phyloP scores from a whole-genome alignment of 2,329 filamentous ascomycete species.

The Trichothecium sympodiale region DNA sequence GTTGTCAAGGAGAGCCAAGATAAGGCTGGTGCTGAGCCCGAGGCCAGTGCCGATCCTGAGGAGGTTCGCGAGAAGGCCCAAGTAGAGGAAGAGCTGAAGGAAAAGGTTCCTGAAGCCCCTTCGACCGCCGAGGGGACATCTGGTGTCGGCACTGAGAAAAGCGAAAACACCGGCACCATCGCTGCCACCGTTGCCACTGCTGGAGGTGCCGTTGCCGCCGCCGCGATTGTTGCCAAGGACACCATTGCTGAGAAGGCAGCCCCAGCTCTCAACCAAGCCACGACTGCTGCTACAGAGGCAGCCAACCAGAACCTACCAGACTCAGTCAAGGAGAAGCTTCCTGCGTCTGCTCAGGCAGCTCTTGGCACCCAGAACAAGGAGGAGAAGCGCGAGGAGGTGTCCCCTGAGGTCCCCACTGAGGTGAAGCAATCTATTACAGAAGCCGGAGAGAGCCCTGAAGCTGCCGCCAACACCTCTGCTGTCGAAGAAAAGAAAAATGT shows the following conservation, averaged over 20 bases:
- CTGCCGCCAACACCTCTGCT: slow-evolving; percentile 54
- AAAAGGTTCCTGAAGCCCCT: slow-evolving; percentile 51
- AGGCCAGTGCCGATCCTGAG: slow-evolving; percentile 53
- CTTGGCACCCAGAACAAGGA: slow-evolving; percentile 32
- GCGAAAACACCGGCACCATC: slow-evolving; percentile 29
- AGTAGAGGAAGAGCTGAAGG: slow-evolving; percentile 60
- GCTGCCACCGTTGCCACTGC: slow-evolving; percentile 26
- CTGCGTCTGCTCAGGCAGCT: slow-evolving; percentile 36
- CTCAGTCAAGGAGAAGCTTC: slow-evolving; percentile 38
- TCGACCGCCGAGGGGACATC: slow-evolving; percentile 45
- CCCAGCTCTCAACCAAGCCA: slow-evolving; percentile 21
- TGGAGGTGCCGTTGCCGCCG: slow-evolving; percentile 23
- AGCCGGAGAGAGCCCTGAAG: slow-evolving; percentile 56
- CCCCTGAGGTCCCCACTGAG: slow-evolving; percentile 40
- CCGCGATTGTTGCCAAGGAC: slow-evolving; percentile 24
- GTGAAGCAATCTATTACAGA: slow-evolving; percentile 47
- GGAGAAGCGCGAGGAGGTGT: slow-evolving; percentile 29
- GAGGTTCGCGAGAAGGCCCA: slow-evolving; percentile 62
- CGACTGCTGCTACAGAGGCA: slow-evolving; percentile 24
- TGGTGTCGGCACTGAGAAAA: slow-evolving; percentile 41
- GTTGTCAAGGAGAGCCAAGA: slow-evolving; percentile 63
- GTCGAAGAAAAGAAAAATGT: slow-evolving; percentile 66
- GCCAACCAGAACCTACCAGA: slow-evolving; percentile 40
- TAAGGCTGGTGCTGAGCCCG: slow-evolving; percentile 51
- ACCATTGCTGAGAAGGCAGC: slow-evolving; percentile 18